phyloP scores from a whole-genome alignment of 805 yeast genomes.

The Saccharomycopsis oosterbeekiorum region DNA sequence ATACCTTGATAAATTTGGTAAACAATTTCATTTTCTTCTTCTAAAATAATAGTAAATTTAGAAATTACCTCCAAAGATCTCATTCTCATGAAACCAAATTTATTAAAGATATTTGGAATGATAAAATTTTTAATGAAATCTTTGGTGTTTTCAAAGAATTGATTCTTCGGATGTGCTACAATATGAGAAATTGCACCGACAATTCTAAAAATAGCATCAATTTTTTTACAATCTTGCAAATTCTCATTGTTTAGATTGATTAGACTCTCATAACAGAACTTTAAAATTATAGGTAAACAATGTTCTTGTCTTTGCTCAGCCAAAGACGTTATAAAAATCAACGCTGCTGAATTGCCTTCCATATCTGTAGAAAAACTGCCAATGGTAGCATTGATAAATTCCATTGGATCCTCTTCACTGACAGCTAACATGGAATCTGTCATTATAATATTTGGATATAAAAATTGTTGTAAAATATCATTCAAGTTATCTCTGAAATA shows the following conservation, averaged over 20 bases:
- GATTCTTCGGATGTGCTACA: slow-evolving; percentile 44
- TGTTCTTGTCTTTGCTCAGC: slow-evolving; percentile 55
- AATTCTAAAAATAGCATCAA: slow-evolving; percentile 73
- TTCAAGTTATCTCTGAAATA: slow-evolving; percentile 56
- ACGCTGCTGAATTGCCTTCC: slow-evolving; percentile 61
- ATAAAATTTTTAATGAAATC: slow-evolving; percentile 51
- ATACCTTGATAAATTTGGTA: slow-evolving; percentile 32
- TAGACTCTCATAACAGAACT: slow-evolving; percentile 47
- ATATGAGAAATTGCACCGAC: slow-evolving; percentile 63
- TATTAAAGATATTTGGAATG: slow-evolving; percentile 60
- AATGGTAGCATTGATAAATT: slow-evolving; percentile 66
- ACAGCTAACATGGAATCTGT: slow-evolving; percentile 55
- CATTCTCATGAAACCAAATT: slow-evolving; percentile 61
- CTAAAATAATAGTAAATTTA: slow-evolving; percentile 53
- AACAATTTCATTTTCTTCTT: slow-evolving; percentile 28
- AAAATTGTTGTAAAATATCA: slow-evolving; percentile 55
- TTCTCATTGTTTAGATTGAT: slow-evolving; percentile 28
- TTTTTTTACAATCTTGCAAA: slow-evolving; percentile 48
- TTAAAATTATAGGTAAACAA: slow-evolving; percentile 50
- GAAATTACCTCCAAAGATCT: slow-evolving; percentile 59
- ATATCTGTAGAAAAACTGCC: slow-evolving; percentile 55
- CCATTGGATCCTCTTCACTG: slow-evolving; percentile 82
- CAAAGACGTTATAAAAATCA: slow-evolving; percentile 60
- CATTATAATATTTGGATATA: slow-evolving; percentile 70
- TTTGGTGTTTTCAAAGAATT: slow-evolving; percentile 55